A percentile compares a stretch with the other conserved stretches of the same genome.
Evolutionary conservation across 2,329 filamentous ascomycete species (phyloP).

Genomic region (Ophiocordyceps polyrhachis-furcata): DNA sequence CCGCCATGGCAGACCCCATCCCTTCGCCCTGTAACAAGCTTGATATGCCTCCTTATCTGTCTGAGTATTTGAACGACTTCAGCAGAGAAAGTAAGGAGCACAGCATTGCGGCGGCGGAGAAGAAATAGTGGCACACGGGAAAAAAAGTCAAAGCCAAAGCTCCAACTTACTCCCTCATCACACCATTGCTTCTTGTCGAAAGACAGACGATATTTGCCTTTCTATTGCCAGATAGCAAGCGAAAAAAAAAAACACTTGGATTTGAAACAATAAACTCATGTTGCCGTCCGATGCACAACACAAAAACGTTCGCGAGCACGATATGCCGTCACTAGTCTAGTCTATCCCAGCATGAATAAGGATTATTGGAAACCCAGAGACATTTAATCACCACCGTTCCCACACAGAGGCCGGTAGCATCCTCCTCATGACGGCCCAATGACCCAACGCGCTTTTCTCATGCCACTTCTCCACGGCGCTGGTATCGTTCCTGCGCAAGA

Average conservation of each 20-base stretch:
- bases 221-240: too few species aligned
- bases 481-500: constrained; percentile 46
- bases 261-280: too few species aligned
- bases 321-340: too few species aligned
- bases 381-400: constrained; percentile 53
- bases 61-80: constrained; percentile 18
- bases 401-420: constrained; percentile 65
- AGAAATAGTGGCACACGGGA: constrained; percentile 3
- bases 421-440: constrained; percentile 82
- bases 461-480: constrained; percentile 52
- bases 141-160: too few species aligned
- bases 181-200: too few species aligned
- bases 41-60: constrained; percentile 43
- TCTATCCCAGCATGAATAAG: too few species aligned
- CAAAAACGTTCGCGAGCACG: too few species aligned
- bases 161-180: too few species aligned
- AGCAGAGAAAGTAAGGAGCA: constrained; percentile 17
- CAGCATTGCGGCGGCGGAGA: constrained; percentile 7
- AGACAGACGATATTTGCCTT: too few species aligned
- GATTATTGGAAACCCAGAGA: too few species aligned
- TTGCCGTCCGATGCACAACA: too few species aligned
- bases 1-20: constrained; percentile 31
- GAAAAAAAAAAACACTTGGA: too few species aligned
- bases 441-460: constrained; percentile 55
- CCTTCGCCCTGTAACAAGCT: constrained; percentile 40